Base-by-base conservation (phyloP, 495 filamentous ascomycete genomes). In the Hypoxylon perforatum region DNA sequence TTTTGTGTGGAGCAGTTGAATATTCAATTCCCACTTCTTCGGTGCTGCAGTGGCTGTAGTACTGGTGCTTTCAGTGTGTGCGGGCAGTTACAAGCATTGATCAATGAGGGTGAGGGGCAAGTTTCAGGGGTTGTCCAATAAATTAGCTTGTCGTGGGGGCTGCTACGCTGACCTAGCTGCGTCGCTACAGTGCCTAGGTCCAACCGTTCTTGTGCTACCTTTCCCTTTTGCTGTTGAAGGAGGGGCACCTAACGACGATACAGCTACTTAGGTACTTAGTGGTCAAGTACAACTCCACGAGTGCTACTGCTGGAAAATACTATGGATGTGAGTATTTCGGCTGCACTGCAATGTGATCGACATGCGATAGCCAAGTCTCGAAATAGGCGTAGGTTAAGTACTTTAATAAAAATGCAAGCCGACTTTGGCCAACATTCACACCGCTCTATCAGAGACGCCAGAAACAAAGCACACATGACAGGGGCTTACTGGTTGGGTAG, bases 51-150 rank as follows among this genome's bases (percentile, higher is more conserved):
- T n/a, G n/a, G n/a, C n/a, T n/a, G n/a, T n/a, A n/a, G n/a, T n/a
- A n/a, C n/a, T n/a, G n/a, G n/a, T n/a, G n/a, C n/a, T n/a, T n/a
- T n/a, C n/a, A n/a, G n/a, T n/a, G n/a, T n/a, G n/a, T n/a, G n/a
- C n/a, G n/a, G n/a, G n/a, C n/a, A n/a, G n/a, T n/a, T n/a, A n/a
- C 7, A 19, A 25, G n/a, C 45, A 35, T 42, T 51, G 38, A 59
- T 62, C 44, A 67, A 62, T 61, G 52, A 62, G 47, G 54, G 56
- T 63, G 65, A 68, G 65, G 65, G 65, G 65, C 59, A 68, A 42
- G 59, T 68, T 68, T 68, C 65, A 68, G 65, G 65, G 65, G 65
- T 63, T 35, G 28, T 38, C 59, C 65, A 68, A 68, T 68, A 21
- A 50, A 45, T 54, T 38, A 18, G 17, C 28, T 36, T 22, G 45